Percentiles rank a stretch among this genome's conserved stretches.
These are phyloP conservation scores for Dalbergia cochinchinensis DNA, from an alignment of 306 rosid genomes.

Conservation along the genomic window DNA sequence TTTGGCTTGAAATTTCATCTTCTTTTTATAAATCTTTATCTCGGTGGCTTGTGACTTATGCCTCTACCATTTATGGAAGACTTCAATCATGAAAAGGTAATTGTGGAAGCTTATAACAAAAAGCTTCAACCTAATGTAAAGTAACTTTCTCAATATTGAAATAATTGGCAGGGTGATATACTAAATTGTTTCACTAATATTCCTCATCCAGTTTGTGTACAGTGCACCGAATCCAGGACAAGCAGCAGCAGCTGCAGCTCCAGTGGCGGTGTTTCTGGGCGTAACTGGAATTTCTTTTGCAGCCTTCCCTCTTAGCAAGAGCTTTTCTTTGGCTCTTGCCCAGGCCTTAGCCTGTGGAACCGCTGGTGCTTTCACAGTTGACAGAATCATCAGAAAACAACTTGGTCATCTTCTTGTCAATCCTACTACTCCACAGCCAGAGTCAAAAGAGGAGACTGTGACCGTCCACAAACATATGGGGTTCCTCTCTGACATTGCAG, in stretches of 20 bases:
- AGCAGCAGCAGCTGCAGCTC: conserved; percentile 98
- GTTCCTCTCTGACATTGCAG: conserved; percentile 82
- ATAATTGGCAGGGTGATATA: neutral
- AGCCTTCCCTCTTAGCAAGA: conserved; percentile 83
- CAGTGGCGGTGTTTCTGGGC: conserved; percentile 82
- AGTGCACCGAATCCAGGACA: conserved; percentile 95
- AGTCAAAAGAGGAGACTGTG: conserved; percentile 52
- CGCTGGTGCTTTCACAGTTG: conserved; percentile 67
- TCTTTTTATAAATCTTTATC: too few species aligned
- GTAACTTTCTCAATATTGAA: neutral
- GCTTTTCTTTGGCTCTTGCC: conserved; percentile 58
- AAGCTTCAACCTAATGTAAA: neutral
- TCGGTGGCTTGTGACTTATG: neutral
- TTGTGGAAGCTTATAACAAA: neutral
- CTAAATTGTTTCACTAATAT: conserved; percentile 24
- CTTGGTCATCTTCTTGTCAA: conserved; percentile 86
- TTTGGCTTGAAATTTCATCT: neutral
- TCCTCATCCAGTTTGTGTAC: conserved; percentile 78
- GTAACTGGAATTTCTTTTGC: conserved; percentile 79
- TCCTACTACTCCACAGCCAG: conserved; percentile 47
- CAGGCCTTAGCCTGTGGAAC: conserved; percentile 81
- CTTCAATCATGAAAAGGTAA: neutral
- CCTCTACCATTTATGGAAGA: neutral
- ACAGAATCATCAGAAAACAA: conserved; percentile 76
- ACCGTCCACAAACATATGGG: conserved; percentile 60